phyloP scores from a whole-genome alignment of 768 basidiomycete species.

The Lentinula raphanica region DNA sequence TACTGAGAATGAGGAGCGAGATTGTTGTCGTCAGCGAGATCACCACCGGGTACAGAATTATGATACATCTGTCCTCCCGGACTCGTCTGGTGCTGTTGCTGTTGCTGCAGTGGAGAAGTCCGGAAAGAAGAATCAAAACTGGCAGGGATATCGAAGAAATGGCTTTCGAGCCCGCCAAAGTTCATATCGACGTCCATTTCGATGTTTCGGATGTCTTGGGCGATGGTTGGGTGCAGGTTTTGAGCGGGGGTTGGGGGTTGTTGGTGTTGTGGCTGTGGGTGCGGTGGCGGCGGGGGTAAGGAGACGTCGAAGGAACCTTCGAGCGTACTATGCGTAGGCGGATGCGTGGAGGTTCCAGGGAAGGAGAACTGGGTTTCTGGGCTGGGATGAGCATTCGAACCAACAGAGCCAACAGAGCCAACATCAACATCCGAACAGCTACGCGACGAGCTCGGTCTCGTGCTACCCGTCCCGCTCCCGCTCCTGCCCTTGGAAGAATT shows the following conservation, averaged over 20 bases:
- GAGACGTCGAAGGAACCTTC: too few relatives aligned
- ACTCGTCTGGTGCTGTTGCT: neutral
- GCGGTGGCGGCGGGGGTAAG: too few relatives aligned
- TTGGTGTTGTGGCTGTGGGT: constrained; percentile 2
- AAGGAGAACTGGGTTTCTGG: neutral
- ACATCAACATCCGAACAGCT: neutral
- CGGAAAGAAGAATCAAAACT: neutral
- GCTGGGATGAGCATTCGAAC: neutral
- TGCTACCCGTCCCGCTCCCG: too few relatives aligned
- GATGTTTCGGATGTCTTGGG: constrained; percentile 47
- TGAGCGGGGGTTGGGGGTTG: constrained; percentile 9
- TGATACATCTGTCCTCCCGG: neutral
- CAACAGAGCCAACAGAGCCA: too few relatives aligned
- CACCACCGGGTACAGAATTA: neutral
- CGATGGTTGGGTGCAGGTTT: constrained; percentile 46
- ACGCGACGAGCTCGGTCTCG: neutral
- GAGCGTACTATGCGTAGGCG: too few relatives aligned
- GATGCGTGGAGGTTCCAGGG: too few relatives aligned
- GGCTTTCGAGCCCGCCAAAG: neutral
- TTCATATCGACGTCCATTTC: constrained; percentile 1
- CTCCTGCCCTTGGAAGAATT: neutral
- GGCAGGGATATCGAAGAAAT: constrained; percentile 1
- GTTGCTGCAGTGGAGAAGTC: neutral
- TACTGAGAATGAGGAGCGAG: neutral
- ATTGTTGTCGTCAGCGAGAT: too few relatives aligned